phyloP scores from a whole-genome alignment of 768 basidiomycete species.

The Kwoniella sp. region DNA sequence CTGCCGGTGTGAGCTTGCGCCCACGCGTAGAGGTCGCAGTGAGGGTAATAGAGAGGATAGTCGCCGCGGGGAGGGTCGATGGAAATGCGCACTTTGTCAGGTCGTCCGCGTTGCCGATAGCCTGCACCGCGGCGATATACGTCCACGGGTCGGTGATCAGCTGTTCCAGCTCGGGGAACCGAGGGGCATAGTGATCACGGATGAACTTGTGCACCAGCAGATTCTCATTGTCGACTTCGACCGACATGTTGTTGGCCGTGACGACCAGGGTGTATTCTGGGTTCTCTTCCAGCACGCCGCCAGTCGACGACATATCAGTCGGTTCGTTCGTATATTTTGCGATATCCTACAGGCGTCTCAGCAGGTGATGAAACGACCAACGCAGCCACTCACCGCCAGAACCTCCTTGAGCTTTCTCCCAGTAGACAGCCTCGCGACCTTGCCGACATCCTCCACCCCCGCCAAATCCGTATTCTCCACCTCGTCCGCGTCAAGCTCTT shows the following conservation, averaged over 20 bases:
- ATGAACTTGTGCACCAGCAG: conserved; percentile 99
- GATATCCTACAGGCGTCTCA: conserved; percentile 62
- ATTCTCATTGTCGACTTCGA: conserved; percentile 97
- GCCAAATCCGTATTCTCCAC: conserved; percentile 92
- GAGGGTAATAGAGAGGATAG: conserved; percentile 92
- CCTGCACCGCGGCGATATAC: conserved; percentile 86
- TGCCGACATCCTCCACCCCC: conserved; percentile 74
- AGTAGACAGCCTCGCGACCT: conserved; percentile 81
- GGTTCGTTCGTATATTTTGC: conserved; percentile 77
- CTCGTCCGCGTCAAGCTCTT: conserved; percentile 88
- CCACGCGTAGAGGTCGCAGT: conserved; percentile 90
- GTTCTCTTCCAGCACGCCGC: conserved; percentile 68
- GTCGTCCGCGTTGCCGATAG: conserved; percentile 81
- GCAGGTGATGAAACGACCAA: background rate
- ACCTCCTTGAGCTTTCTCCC: conserved; percentile 85
- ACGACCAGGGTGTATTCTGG: conserved; percentile 96
- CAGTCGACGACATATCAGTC: conserved; percentile 69
- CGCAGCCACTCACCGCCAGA: conserved; percentile 58
- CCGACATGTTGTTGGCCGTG: conserved; percentile 93
- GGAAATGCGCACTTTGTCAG: conserved; percentile 77
- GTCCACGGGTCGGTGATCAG: conserved; percentile 85
- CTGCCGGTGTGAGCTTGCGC: conserved; percentile 61
- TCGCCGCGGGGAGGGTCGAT: conserved; percentile 75
- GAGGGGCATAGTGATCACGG: conserved; percentile 89
- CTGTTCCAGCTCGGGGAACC: conserved; percentile 95